Conservation (phyloP, 176 grass and related monocot species). For the Poa annua region DNA sequence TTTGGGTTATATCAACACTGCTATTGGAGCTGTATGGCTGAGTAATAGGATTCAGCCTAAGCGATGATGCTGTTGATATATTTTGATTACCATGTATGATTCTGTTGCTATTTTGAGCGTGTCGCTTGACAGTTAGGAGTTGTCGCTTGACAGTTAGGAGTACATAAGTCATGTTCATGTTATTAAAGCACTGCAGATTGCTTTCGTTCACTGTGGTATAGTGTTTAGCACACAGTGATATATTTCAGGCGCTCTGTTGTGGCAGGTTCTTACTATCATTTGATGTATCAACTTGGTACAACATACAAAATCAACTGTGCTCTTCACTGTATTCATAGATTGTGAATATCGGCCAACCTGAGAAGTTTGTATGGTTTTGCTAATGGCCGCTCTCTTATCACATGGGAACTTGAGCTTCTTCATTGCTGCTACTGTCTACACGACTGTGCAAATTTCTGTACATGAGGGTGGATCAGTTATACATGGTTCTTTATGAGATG, state of each 20-base stretch:
- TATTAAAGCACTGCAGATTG: neutral
- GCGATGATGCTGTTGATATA: conserved; percentile 2
- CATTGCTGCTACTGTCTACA: conserved; percentile 3
- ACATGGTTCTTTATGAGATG: neutral
- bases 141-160: conserved; percentile 16
- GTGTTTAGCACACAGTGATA: conserved; percentile 31
- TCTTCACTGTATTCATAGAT: conserved; percentile 16
- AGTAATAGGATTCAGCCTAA: neutral
- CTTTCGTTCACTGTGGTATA: neutral
- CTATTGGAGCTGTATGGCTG: conserved; percentile 28
- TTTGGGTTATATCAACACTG: conserved; percentile 11
- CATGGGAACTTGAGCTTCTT: conserved; percentile 19
- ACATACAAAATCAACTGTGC: neutral
- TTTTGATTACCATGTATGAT: conserved; percentile 24
- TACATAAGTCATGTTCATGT: conserved; percentile 20
- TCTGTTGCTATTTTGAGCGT: conserved; percentile 9
- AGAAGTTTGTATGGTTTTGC: neutral
- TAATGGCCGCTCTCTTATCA: neutral
- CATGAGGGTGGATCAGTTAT: conserved; percentile 34
- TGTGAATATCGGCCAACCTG: neutral
- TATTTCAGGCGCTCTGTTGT: conserved; percentile 23
- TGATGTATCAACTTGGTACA: conserved; percentile 13
- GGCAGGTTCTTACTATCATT: conserved; percentile 30
- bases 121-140: conserved; percentile 10
- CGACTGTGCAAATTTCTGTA: conserved; percentile 4